Percentiles rank a stretch among this genome's conserved stretches.
Conservation (phyloP, 352 stramenopile species). For the Phytophthora crassamura region DNA sequence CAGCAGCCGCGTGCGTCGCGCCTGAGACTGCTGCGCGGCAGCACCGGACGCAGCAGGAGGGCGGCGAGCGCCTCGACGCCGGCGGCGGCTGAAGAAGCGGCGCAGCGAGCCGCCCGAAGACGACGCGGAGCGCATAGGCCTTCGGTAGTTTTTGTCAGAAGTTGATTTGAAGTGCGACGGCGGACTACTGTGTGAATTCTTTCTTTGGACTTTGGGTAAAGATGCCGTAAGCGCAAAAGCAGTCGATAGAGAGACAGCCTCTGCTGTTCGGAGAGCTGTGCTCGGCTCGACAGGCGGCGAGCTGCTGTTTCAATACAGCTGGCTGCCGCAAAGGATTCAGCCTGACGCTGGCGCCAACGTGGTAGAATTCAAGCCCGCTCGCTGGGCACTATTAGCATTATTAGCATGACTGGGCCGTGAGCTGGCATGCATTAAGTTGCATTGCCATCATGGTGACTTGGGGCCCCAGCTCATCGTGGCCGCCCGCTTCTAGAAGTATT, state of each 20-base stretch:
- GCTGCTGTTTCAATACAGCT: no score
- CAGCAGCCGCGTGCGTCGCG: conserved; percentile 40
- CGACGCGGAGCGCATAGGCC: conserved; percentile 25
- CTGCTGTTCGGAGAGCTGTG: no score
- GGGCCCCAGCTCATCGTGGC: no score
- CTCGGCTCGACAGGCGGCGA: no score
- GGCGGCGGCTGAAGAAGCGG: conserved; percentile 39
- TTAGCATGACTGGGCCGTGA: no score
- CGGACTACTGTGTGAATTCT: conserved; percentile 2
- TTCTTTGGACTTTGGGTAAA: conserved; percentile 13
- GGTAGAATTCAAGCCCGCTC: no score
- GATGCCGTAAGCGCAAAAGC: conserved; percentile 11
- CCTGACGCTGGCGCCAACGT: no score
- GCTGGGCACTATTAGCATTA: no score
- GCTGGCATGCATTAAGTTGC: no score
- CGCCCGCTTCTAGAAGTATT: no score
- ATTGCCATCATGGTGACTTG: no score
- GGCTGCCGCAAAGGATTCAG: no score
- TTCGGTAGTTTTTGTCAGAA: conserved; percentile 12
- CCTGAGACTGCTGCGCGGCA: conserved; percentile 26
- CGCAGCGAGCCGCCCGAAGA: conserved; percentile 26
- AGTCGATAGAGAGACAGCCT: conserved; percentile 6
- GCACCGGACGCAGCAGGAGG: conserved; percentile 2
- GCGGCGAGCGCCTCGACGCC: conserved; percentile 7
- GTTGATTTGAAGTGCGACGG: conserved; percentile 26